Conservation (phyloP, 1,139 yeast genomes). For the Pichia sp. region DNA sequence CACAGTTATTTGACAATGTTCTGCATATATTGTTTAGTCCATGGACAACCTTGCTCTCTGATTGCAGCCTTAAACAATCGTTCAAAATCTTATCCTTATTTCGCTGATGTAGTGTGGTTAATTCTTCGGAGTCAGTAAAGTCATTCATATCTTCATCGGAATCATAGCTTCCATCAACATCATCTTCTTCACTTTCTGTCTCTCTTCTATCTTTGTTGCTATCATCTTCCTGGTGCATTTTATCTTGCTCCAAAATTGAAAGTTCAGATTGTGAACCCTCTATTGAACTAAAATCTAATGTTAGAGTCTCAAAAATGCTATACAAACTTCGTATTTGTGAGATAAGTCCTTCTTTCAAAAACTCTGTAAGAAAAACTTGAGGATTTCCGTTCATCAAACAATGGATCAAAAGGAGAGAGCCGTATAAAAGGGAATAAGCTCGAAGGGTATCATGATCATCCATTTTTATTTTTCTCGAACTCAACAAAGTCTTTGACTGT, state of each 20-base stretch:
- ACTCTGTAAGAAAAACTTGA: conserved; percentile 36
- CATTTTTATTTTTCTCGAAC: conserved; percentile 11
- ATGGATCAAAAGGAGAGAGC: conserved; percentile 46
- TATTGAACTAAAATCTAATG: too few species aligned
- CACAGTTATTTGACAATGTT: too few species aligned
- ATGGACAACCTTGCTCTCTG: too few species aligned
- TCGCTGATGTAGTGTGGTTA: too few species aligned
- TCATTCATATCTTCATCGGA: conserved; percentile 15
- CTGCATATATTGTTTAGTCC: too few species aligned
- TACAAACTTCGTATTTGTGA: conserved; percentile 38
- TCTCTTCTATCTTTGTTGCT: conserved; percentile 16
- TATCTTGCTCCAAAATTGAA: too few species aligned
- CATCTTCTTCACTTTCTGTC: neutral
- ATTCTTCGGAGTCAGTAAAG: conserved; percentile 6
- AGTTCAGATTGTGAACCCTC: too few species aligned
- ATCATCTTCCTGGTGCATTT: conserved; percentile 18
- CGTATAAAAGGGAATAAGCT: conserved; percentile 40
- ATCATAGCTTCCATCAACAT: conserved; percentile 8
- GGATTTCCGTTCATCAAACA: conserved; percentile 42
- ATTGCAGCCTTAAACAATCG: too few species aligned
- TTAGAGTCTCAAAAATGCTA: conserved; percentile 5
- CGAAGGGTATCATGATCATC: conserved; percentile 18
- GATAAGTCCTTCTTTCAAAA: conserved; percentile 69
- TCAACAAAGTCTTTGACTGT: conserved; percentile 38
- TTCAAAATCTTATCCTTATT: too few species aligned